Conservation (phyloP, 2,329 filamentous ascomycete species). For the Fusarium burgessii region DNA sequence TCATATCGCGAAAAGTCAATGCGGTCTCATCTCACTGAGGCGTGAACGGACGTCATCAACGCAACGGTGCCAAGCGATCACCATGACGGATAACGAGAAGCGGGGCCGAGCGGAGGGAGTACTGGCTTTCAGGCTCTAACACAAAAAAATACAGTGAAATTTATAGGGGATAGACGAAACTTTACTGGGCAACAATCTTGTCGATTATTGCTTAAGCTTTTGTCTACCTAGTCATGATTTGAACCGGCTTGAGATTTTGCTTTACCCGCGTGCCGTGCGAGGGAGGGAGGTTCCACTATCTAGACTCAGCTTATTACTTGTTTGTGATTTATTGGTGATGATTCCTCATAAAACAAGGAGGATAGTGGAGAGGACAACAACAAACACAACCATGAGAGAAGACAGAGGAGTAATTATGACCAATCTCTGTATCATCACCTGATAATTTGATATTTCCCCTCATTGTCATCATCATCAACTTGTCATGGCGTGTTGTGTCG, state of each 20-base stretch:
- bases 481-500: constrained; percentile 15
- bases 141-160: background rate
- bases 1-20: constrained; percentile 22
- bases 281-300: constrained; percentile 9
- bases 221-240: constrained; percentile 5
- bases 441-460: background rate
- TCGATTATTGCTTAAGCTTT: constrained; percentile 15
- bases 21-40: constrained; percentile 14
- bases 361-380: constrained; percentile 16
- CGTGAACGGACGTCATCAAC: constrained; percentile 26
- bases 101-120: constrained; percentile 7
- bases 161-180: constrained; percentile 8
- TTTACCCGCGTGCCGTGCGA: constrained; percentile 8
- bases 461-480: constrained; percentile 12
- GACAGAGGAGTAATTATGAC: constrained; percentile 8
- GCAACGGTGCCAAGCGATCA: constrained; percentile 26
- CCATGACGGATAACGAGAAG: constrained; percentile 29
- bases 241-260: constrained; percentile 15
- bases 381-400: background rate
- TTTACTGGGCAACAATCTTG: constrained; percentile 15
- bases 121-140: constrained; percentile 10
- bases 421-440: constrained; percentile 19
- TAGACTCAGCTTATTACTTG: constrained; percentile 25
- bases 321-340: constrained; percentile 20
- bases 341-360: background rate